phyloP scores from a whole-genome alignment of 1,284 basidiomycete genomes.

The Taiwanofungus camphoratus region DNA sequence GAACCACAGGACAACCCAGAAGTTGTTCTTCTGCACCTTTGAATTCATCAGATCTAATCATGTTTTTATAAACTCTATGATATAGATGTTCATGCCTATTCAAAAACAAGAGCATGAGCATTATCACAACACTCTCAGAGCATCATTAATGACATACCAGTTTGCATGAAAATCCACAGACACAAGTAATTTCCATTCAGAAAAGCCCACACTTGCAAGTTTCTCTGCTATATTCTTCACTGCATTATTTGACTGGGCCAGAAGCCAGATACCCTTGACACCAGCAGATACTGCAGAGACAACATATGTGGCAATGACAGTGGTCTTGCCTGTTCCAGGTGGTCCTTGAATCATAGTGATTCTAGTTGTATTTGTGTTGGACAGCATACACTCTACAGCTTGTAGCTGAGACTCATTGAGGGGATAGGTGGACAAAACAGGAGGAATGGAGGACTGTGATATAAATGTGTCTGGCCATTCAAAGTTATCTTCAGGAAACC shows the following conservation, averaged over 20 bases:
- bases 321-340: conserved; percentile 55
- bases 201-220: conserved; percentile 39
- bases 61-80: conserved; percentile 30
- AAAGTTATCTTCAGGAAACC: conserved; percentile 17
- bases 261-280: conserved; percentile 54
- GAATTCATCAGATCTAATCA: conserved; percentile 50
- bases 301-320: conserved; percentile 60
- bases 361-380: conserved; percentile 27
- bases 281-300: conserved; percentile 33
- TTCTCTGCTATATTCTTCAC: conserved; percentile 69
- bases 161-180: conserved; percentile 52
- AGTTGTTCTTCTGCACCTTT: conserved; percentile 19
- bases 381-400: conserved; percentile 51
- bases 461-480: conserved; percentile 25
- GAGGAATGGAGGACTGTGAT: conserved; percentile 12
- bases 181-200: conserved; percentile 48
- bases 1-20: conserved; percentile 45
- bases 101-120: conserved; percentile 37
- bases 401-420: conserved; percentile 51
- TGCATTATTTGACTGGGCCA: conserved; percentile 66
- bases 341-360: conserved; percentile 56
- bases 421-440: conserved; percentile 15
- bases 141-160: conserved; percentile 39
- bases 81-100: conserved; percentile 74
- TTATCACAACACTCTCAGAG: neutral